These are phyloP conservation scores for Suillus discolor DNA, from an alignment of 768 basidiomycete genomes.

Conservation along the genomic window DNA sequence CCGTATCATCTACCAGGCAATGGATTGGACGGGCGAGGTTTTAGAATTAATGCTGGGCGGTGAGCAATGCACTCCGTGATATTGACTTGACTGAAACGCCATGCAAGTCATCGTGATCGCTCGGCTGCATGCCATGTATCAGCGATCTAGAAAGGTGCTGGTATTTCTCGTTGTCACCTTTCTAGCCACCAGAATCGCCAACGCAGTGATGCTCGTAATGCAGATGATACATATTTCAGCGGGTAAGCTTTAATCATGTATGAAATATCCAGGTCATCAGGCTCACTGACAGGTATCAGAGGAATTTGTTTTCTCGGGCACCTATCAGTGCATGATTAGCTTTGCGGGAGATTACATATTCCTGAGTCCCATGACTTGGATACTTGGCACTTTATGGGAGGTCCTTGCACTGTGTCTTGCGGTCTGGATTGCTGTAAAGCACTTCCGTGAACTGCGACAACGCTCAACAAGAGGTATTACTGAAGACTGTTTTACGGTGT, in stretches of 20 bases:
- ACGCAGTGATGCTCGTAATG: not conserved
- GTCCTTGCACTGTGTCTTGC: not conserved
- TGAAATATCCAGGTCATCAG: not conserved
- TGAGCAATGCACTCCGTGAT: not conserved
- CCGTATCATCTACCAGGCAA: not conserved
- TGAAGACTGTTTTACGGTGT: not conserved
- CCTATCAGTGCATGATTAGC: not conserved
- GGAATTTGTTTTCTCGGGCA: not conserved
- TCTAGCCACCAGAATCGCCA: not conserved
- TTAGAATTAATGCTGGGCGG: not conserved
- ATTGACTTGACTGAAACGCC: not conserved
- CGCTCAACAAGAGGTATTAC: not conserved
- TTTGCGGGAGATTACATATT: not conserved
- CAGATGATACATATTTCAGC: rapidly evolving
- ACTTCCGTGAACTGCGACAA: not conserved
- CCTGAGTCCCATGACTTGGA: not conserved
- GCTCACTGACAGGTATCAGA: not conserved
- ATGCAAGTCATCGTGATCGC: not conserved
- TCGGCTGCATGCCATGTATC: not conserved
- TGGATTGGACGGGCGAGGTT: not conserved
- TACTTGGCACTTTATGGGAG: not conserved
- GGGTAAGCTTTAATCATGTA: not conserved
- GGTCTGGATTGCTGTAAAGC: not conserved
- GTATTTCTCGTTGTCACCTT: not conserved
- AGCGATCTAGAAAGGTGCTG: not conserved